Base-by-base conservation (phyloP, 192 early-diverging fungal genomes). In the Lobosporangium transversale region DNA sequence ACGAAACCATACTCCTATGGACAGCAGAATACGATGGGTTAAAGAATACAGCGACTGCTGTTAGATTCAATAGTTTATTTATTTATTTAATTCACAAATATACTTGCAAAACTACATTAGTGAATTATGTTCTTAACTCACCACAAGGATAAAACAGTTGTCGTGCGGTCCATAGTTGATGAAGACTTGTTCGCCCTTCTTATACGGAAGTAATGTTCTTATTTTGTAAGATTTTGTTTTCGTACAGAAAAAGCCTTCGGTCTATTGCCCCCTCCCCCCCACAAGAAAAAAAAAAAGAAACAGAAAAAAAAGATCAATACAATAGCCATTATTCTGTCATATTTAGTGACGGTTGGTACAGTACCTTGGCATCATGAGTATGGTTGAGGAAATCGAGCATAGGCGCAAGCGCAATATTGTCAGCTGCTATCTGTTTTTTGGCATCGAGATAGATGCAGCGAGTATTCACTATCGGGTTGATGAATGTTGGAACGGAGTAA, bases 321-420 rank as follows among this genome's bases (percentile, higher is more conserved):
- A 42, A 42, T 42, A 42, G 40, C 40, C 9, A 24, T 24, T 48
- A 20, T 4, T 50, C 48, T n/a, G n/a, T n/a, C n/a, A n/a, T n/a
- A n/a, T n/a, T n/a, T n/a, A n/a, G n/a, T n/a, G n/a, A n/a, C n/a
- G 14, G 32, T 14, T 17, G 8, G n/a, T 45, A 12, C n/a, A 3
- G 26, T 66, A 88, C 85, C 56, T 83, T 81, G 32, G 88, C 89
- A 23, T 83, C 70, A 21, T 62, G 68, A 36, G 82, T 84, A 82
- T 93, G 92, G 68, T 93, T 93, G 40, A 93, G 85, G 20, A 93
- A 86, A 81, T 93, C 92, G 14, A 93, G 80, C 53, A 92, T 79
- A 5, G 92, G 92, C 30, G 92, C 92, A 37, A 93, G 73, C 29
- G 92, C 89, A 37, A 93, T 89, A 51, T 80, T 87, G 48, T 88